Evolutionary conservation across 495 filamentous ascomycete genomes (phyloP).

Genomic region (Hyaloscypha bicolor): DNA sequence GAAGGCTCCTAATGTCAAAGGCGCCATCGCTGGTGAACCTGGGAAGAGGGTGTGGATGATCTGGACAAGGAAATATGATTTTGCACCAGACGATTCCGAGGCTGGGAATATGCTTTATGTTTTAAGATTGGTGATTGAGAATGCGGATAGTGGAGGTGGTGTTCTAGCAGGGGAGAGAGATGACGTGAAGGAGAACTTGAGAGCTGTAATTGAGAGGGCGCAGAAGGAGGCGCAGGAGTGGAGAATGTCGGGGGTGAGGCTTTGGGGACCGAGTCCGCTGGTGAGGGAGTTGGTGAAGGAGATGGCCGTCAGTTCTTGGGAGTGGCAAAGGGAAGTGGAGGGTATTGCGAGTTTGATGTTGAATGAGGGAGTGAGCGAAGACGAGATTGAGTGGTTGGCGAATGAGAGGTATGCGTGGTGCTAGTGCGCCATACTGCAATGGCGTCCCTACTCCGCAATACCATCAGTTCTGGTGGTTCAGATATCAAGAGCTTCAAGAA

Average conservation of each 20-base stretch:
- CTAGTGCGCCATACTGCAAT: background rate
- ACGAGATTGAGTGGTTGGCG: conserved; percentile 74
- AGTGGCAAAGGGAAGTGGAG: conserved; percentile 44
- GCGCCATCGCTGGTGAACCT: conserved; percentile 58
- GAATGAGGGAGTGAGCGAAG: conserved; percentile 39
- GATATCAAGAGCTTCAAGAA: no score
- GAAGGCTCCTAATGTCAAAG: conserved; percentile 59
- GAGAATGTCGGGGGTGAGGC: conserved; percentile 44
- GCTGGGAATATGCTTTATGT: conserved; percentile 72
- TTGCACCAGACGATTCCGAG: conserved; percentile 33
- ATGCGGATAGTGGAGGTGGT: conserved; percentile 34
- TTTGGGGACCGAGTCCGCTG: conserved; percentile 49
- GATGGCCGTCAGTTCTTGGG: conserved; percentile 32
- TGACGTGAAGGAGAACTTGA: conserved; percentile 35
- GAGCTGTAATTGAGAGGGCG: conserved; percentile 41
- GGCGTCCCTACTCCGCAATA: no score
- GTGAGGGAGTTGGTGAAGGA: conserved; percentile 38
- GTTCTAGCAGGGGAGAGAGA: conserved; percentile 30
- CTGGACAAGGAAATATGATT: conserved; percentile 75
- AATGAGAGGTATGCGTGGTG: conserved; percentile 92
- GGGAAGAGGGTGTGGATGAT: conserved; percentile 70
- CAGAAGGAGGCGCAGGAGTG: conserved; percentile 43
- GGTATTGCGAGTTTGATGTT: conserved; percentile 55
- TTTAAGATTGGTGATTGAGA: conserved; percentile 74
- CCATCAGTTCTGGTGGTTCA: no score